phyloP scores from a whole-genome alignment of 164 flowering plant species.

The Dillenia turbinata region DNA sequence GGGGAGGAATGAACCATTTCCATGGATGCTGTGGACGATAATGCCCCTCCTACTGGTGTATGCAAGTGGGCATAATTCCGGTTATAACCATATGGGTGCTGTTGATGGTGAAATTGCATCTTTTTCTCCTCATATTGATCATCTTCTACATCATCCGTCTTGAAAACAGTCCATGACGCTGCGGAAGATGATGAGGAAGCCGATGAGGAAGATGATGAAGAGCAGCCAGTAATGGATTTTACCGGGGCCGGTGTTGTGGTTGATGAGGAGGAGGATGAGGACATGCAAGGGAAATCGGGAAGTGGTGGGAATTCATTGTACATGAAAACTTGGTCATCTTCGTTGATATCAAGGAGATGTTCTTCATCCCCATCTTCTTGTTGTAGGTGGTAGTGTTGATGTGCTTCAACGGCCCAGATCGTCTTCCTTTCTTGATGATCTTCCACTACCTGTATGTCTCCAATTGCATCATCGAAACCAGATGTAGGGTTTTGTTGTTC shows the following conservation, averaged over 20 bases:
- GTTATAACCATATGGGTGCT: neutral
- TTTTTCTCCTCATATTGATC: conserved; percentile 22
- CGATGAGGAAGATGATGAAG: conserved; percentile 41
- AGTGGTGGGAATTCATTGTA: conserved; percentile 66
- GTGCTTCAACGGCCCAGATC: neutral
- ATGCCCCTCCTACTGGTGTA: conserved; percentile 3
- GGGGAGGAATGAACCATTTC: conserved; percentile 21
- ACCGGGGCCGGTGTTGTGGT: conserved; percentile 21
- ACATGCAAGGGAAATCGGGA: conserved; percentile 85
- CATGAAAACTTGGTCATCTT: conserved; percentile 28
- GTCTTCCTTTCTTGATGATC: neutral
- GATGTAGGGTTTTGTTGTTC: neutral
- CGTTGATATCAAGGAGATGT: conserved; percentile 26
- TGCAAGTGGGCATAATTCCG: neutral
- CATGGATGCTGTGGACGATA: conserved; percentile 41
- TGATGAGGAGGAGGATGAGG: conserved; percentile 62
- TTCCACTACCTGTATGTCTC: neutral
- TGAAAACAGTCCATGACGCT: conserved; percentile 56
- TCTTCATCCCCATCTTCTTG: conserved; percentile 8
- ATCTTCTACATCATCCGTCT: conserved; percentile 38
- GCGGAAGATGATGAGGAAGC: conserved; percentile 20
- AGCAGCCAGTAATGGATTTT: conserved; percentile 19
- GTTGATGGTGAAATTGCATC: neutral
- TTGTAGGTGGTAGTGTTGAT: neutral
- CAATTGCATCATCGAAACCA: neutral